A percentile compares a stretch with the other conserved stretches of the same genome.
Evolutionary conservation across 2,329 filamentous ascomycete genomes (phyloP).

Genomic region (Hortaea sp.): DNA sequence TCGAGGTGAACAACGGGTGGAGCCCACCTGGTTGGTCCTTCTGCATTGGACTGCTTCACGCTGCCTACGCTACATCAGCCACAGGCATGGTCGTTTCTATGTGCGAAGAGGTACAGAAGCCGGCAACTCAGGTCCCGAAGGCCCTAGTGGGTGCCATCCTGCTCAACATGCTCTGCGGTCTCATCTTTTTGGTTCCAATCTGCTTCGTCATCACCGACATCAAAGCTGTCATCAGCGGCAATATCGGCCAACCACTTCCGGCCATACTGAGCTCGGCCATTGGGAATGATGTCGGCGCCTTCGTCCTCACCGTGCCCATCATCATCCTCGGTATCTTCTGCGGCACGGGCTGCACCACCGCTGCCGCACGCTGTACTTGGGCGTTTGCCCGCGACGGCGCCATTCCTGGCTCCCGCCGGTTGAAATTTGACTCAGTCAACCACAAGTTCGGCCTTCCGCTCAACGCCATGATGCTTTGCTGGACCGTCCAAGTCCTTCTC

Average conservation of each 20-base stretch:
- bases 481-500: constrained; percentile 53
- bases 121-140: constrained; percentile 58
- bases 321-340: constrained; percentile 58
- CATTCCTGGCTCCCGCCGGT: neutral
- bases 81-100: constrained; percentile 74
- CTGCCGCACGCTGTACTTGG: constrained; percentile 52
- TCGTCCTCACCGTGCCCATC: constrained; percentile 54
- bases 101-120: constrained; percentile 62
- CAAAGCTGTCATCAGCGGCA: constrained; percentile 37
- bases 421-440: neutral
- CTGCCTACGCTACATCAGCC: constrained; percentile 63
- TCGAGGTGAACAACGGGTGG: constrained; percentile 62
- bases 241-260: constrained; percentile 53
- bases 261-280: constrained; percentile 54
- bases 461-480: constrained; percentile 64
- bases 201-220: constrained; percentile 61
- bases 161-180: constrained; percentile 56
- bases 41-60: constrained; percentile 61
- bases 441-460: constrained; percentile 39
- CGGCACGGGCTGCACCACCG: constrained; percentile 60
- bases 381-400: neutral
- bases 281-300: constrained; percentile 45
- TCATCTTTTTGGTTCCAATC: constrained; percentile 59
- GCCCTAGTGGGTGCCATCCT: constrained; percentile 50
- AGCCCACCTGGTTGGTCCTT: constrained; percentile 57